Evolutionary conservation across 345 rosid genomes (phyloP), one percentile per base, ranked within the genome.

Genomic region (Psidium guajava): DNA sequence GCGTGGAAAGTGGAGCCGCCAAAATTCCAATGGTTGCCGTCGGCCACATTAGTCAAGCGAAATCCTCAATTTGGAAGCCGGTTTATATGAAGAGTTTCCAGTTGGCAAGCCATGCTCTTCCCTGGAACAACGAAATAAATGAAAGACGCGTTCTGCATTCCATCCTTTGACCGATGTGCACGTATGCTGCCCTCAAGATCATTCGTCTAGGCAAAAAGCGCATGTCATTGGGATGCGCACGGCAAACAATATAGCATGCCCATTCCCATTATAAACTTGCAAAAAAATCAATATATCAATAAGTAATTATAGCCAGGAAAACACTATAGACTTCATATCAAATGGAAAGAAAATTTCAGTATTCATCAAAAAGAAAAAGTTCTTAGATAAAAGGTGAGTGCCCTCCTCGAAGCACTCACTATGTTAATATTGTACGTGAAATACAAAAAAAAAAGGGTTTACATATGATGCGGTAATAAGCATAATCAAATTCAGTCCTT

Each of bases 181-280:
- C 91, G 93, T 50, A 97, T 87, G 83, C 98, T 88, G 47, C 99
- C 98, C 64, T 93, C 97, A 85, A 97, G 96, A 92, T 97, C 96
- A 91, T 97, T 98, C 8, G 96, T 96, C 99, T 94, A 64, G 83
- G 61, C 59, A 56, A 81, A 80, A 47, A 6, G 40, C 6, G 74
- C 36, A 81, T 81, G 53, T 49, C 25, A 27, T 14, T 6, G 42
- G 15, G 74, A 40, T 14, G 9, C 2, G 3, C 18, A 28, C 14
- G 74, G 14, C 22, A 42, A 42, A 61, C 32, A 32, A 28, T 15
- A 61, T 61, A 28, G 15, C 75, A 61, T 61, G 75, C 75, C n/a
- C n/a, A 28, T 61, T 5, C 22, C 42, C 5, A 61, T 15, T 28
- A 15, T 9, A 9, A 15, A 14, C 3, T 61, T 6, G 42, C 75